Conservation (phyloP, 2,329 filamentous ascomycete genomes). For the Lizonia empirigonia region DNA sequence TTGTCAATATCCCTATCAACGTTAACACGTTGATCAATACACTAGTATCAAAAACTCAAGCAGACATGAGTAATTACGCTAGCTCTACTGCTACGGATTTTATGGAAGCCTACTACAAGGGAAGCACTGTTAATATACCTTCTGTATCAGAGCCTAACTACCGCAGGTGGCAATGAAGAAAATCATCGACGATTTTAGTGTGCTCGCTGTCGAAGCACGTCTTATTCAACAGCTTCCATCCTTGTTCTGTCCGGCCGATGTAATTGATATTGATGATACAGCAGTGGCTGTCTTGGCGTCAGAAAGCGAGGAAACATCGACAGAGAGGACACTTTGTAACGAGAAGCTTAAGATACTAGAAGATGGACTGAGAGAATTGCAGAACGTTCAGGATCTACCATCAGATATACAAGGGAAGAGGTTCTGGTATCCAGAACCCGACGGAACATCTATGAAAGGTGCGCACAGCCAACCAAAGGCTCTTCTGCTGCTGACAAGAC, state of each 20-base stretch:
- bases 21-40: constrained; percentile 18
- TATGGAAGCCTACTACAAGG: constrained; percentile 42
- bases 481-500: no score
- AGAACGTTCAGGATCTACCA: constrained; percentile 3
- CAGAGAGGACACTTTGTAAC: constrained; percentile 14
- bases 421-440: no score
- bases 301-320: constrained; percentile 22
- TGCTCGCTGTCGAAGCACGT: constrained; percentile 47
- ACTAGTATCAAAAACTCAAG: constrained; percentile 22
- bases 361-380: constrained; percentile 17
- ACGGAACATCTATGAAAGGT: no score
- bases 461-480: no score
- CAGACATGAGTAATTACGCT: constrained; percentile 39
- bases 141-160: not conserved
- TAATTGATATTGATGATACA: constrained; percentile 25
- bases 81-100: constrained; percentile 36
- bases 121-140: constrained; percentile 2
- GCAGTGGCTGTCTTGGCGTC: constrained; percentile 20
- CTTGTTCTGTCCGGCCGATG: constrained; percentile 36
- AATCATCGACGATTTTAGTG: constrained; percentile 50
- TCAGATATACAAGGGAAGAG: no score
- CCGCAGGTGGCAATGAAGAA: constrained; percentile 50
- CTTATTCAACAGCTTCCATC: constrained; percentile 37
- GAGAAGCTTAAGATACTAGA: constrained; percentile 29
- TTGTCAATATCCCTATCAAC: constrained; percentile 4